Base-by-base conservation (phyloP, 208 protist genomes). In the Trypanosoma melophagium region DNA sequence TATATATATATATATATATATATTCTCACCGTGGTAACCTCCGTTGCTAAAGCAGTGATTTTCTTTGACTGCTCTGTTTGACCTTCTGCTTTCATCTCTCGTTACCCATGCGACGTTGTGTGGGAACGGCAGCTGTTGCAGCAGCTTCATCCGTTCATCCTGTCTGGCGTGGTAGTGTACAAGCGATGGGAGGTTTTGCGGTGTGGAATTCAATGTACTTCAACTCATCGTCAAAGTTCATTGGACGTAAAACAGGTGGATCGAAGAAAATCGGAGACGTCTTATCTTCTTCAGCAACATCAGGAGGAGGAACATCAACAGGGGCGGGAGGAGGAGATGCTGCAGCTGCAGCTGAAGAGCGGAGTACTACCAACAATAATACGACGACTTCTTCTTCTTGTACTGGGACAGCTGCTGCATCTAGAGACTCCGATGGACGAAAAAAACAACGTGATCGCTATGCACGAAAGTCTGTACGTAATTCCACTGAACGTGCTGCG, bases 171-270 rank as follows among this genome's bases (percentile, higher is more conserved):
- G 44, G 21, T 21, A 38, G 14, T 16, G 22, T 25, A 10, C 59
- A 47, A 24, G 35, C 24, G 28, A 57, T 57, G 35, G 60, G 60
- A 47, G 28, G 19, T 9, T 7, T 47, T 25, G n/a, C 56, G 0
- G 31, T 56, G 3, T 60, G 47, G 50, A 56, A 59, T 7, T 42
- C 19, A 0, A 31, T 53, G 17, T 44, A 22, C n/a, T 65, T 63
- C 19, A n/a, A 65, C 38, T 65, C 56, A 58, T 47, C 62, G 25
- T 47, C 42, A 47, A 65, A 52, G 58, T 59, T 71, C 38, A 19
- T 65, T 35, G 66, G 66, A 19, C 21, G 58, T n/a, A 71, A 52
- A 44, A 38, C 25, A 16, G 50, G 50, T 28, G 57, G 42, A 1
- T 24, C 17, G 16, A 71, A 71, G 58, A 71, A 71, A 53, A 16